Percentiles rank a stretch among this genome's conserved stretches.
Conservation (phyloP, 2,329 filamentous ascomycete species). For the Aspergillus luchuensis region DNA sequence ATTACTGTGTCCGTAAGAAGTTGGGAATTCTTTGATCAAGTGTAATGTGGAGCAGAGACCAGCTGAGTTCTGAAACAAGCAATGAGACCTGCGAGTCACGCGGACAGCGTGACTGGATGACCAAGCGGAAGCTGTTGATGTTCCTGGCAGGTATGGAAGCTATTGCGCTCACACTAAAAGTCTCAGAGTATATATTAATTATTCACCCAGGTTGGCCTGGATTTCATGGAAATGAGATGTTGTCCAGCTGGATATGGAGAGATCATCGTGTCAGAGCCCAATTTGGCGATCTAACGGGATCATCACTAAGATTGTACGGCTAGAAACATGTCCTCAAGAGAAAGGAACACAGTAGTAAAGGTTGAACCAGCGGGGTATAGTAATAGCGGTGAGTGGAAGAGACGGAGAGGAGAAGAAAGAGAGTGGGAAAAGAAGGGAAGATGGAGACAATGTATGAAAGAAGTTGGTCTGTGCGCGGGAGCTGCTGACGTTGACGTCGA, state of each 20-base stretch:
- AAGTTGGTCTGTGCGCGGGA: conserved; percentile 11
- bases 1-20: too few species aligned
- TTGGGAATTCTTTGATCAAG: too few species aligned
- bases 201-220: not conserved
- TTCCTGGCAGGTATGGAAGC: not conserved
- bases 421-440: not conserved
- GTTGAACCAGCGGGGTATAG: not conserved
- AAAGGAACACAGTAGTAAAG: too few species aligned
- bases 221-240: too few species aligned
- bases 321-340: too few species aligned
- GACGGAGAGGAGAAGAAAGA: not conserved
- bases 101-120: not conserved
- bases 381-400: not conserved
- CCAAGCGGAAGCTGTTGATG: not conserved
- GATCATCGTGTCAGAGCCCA: not conserved
- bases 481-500: conserved; percentile 9
- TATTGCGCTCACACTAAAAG: not conserved
- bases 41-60: too few species aligned
- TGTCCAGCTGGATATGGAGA: not conserved
- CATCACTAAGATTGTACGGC: rapidly evolving
- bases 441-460: not conserved
- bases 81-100: not conserved
- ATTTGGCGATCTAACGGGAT: not conserved
- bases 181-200: too few species aligned
- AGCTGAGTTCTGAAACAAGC: too few species aligned